Evolutionary conservation across 2,329 filamentous ascomycete genomes (phyloP), one percentile per base, ranked within the genome.

Genomic region (Neurospora crassa): DNA sequence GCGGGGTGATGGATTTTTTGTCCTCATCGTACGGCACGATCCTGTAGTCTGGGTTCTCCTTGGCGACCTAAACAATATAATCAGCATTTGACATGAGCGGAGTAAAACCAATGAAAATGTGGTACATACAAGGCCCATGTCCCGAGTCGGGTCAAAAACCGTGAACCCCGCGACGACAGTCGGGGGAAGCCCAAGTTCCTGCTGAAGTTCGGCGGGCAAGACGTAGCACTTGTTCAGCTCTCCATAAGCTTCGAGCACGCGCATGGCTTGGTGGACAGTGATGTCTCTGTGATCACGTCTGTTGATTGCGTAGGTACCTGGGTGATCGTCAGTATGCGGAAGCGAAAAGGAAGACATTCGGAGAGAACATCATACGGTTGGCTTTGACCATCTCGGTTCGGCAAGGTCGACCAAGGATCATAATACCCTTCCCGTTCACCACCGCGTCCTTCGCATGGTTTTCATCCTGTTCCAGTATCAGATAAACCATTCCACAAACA

Each of bases 381-480:
- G 86, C 88, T 74, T 86, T 85, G 24, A 87, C 87, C 78, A 83
- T 86, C 79, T 91, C 89, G 24, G 84, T 86, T 20, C 89, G 87
- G 78, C 86, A 88, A 14, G 84, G 81, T 12, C 89, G 86, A 16
- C 87, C 87, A 63, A 85, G 81, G 70, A 90, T 86, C 3, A 83
- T 72, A 10, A 80, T 77, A 14, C 85, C 85, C 59, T 82, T 82
- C 10, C 84, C 87, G 4, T 83, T 71, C 2, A 75, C 74, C 69
- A 87, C 80, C 24, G 88, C 89, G 16, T 71, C 75, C 20, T 82
- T 77, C 1, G 89, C 88, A 76, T 88, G 80, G 0, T 82, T 80
- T 0, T 81, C 77, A 14, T 81, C 83, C 87, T 89, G 73, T 37
- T 40, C 12, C 18, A 2, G 11, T 20, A 71, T 83, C 70, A 82